These are phyloP conservation scores for Trichoderma guizhouense DNA, from an alignment of 2,329 filamentous ascomycete species.

Conservation along the genomic window DNA sequence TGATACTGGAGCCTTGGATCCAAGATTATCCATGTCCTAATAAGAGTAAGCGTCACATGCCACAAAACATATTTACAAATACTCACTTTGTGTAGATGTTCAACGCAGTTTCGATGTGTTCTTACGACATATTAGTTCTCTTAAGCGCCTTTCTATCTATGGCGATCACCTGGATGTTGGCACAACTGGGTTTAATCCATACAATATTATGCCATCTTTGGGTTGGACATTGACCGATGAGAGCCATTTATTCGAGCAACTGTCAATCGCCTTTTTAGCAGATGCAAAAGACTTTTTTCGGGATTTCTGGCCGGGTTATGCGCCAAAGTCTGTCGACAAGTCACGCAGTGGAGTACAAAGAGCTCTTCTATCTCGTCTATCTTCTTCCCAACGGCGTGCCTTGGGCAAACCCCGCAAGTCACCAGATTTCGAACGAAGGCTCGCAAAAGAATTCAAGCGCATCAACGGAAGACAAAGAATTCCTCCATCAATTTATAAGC, in stretches of 20 bases:
- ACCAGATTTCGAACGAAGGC: neutral
- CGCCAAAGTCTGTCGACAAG: neutral
- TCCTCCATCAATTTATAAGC: neutral
- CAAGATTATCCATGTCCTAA: neutral
- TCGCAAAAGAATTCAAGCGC: neutral
- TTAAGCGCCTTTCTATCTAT: neutral
- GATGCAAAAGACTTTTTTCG: neutral
- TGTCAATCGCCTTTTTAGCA: neutral
- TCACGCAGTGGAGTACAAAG: neutral
- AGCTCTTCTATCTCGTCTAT: neutral
- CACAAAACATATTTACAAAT: neutral
- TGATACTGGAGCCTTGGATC: neutral
- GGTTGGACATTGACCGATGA: neutral
- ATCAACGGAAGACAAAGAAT: neutral
- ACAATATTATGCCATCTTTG: neutral
- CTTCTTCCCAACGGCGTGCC: neutral
- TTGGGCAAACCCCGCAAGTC: neutral
- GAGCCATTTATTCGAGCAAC: neutral
- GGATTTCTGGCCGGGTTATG: neutral
- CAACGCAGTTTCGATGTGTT: neutral
- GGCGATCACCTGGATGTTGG: neutral
- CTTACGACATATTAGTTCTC: neutral
- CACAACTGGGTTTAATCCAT: neutral
- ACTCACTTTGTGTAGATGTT: neutral
- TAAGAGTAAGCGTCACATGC: neutral